Conservation (phyloP, 169 alveolate species). For the Plasmodium sp. region DNA sequence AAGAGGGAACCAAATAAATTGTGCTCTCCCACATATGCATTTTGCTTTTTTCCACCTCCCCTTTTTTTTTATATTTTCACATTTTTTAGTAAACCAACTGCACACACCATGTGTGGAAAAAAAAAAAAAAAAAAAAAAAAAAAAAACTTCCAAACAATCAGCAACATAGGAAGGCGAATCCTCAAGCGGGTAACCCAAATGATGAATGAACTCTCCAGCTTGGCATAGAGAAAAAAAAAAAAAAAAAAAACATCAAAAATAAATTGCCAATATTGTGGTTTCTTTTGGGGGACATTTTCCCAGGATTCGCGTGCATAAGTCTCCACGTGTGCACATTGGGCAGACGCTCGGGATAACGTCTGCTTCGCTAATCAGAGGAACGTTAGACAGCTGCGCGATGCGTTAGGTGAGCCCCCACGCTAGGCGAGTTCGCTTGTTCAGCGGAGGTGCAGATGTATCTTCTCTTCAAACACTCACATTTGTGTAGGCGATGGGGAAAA, state of each 20-base stretch:
- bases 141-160: not conserved
- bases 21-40: not conserved
- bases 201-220: not conserved
- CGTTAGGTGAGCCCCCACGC: not conserved
- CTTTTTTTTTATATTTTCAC: not conserved
- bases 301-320: not conserved
- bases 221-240: not conserved
- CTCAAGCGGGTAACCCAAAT: not conserved
- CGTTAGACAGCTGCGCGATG: not conserved
- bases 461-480: not conserved
- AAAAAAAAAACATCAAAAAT: not conserved
- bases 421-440: not conserved
- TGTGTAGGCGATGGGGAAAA: not conserved
- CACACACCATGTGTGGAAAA: not conserved
- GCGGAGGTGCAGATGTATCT: not conserved
- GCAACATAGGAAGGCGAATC: not conserved
- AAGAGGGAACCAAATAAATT: not conserved
- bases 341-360: not conserved
- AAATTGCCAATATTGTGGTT: not conserved
- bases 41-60: not conserved
- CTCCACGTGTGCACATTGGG: not conserved
- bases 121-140: not conserved
- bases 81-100: slow-evolving; percentile 25
- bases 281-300: not conserved
- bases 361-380: slow-evolving; percentile 1